These are phyloP conservation scores for Exserohilum rostratum DNA, from an alignment of 2,329 filamentous ascomycete genomes.

Conservation along the genomic window DNA sequence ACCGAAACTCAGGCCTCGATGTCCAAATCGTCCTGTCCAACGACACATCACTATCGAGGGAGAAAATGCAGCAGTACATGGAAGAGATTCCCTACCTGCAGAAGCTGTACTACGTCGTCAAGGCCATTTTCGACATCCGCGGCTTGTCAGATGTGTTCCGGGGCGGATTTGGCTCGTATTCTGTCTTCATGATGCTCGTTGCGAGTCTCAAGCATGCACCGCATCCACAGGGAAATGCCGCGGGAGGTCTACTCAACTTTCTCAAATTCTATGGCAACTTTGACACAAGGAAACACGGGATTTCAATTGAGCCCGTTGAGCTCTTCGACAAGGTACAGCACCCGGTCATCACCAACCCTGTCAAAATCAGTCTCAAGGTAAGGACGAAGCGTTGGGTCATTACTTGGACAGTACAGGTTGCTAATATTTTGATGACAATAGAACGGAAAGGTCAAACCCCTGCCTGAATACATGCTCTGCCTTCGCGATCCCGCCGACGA, in stretches of 20 bases:
- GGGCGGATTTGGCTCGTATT: slow-evolving; percentile 61
- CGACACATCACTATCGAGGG: slow-evolving; percentile 48
- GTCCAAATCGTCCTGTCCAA: slow-evolving; percentile 60
- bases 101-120: slow-evolving; percentile 57
- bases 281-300: slow-evolving; percentile 54
- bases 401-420: too few species aligned
- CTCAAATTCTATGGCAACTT: slow-evolving; percentile 58
- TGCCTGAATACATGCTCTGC: slow-evolving; percentile 52
- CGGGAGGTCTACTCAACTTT: slow-evolving; percentile 55
- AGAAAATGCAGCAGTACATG: slow-evolving; percentile 55
- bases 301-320: slow-evolving; percentile 57
- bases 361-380: slow-evolving; percentile 27
- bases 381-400: neutral
- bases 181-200: slow-evolving; percentile 63
- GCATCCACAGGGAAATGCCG: slow-evolving; percentile 42
- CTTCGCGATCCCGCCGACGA: slow-evolving; percentile 66
- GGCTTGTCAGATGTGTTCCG: slow-evolving; percentile 55
- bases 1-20: slow-evolving; percentile 56
- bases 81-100: slow-evolving; percentile 57
- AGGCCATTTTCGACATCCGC: slow-evolving; percentile 58
- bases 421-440: too few species aligned
- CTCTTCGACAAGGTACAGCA: slow-evolving; percentile 50
- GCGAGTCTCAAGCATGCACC: slow-evolving; percentile 58
- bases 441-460: slow-evolving; percentile 18
- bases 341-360: slow-evolving; percentile 23